Evolutionary conservation across 768 basidiomycete species (phyloP).

Genomic region (Mycena capillaripes): DNA sequence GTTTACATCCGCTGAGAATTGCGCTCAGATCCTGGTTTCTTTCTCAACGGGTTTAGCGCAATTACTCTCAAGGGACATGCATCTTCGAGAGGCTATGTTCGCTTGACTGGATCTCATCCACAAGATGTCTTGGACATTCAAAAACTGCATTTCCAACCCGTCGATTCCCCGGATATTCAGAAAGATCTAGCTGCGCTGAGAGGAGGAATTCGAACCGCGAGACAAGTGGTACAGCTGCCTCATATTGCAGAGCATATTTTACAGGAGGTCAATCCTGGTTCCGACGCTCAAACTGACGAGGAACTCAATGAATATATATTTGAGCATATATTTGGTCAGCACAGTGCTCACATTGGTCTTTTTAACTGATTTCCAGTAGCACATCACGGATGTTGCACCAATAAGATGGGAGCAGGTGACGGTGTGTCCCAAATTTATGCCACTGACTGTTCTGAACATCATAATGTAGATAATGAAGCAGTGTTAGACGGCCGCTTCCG

Average conservation of each 20-base stretch:
- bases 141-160: conserved; percentile 16
- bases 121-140: conserved; percentile 11
- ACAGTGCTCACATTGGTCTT: not conserved
- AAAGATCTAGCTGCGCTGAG: conserved; percentile 12
- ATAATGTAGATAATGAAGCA: conserved; percentile 2
- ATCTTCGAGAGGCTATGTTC: conserved; percentile 19
- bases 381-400: conserved; percentile 24
- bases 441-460: not conserved
- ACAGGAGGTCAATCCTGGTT: conserved; percentile 19
- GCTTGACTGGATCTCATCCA: conserved; percentile 14
- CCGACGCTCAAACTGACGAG: conserved; percentile 16
- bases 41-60: conserved; percentile 12
- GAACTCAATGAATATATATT: conserved; percentile 23
- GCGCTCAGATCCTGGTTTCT: conserved; percentile 14
- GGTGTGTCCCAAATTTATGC: conserved; percentile 14
- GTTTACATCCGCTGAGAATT: conserved; percentile 12
- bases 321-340: conserved; percentile 23
- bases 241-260: conserved; percentile 21
- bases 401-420: conserved; percentile 17
- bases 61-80: conserved; percentile 18
- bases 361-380: conserved; percentile 12
- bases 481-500: conserved; percentile 15
- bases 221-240: conserved; percentile 15
- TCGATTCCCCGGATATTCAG: conserved; percentile 16
- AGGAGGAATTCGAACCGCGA: conserved; percentile 25